Conservation (phyloP, 2,329 filamentous ascomycete genomes). For the Neurospora sp. region DNA sequence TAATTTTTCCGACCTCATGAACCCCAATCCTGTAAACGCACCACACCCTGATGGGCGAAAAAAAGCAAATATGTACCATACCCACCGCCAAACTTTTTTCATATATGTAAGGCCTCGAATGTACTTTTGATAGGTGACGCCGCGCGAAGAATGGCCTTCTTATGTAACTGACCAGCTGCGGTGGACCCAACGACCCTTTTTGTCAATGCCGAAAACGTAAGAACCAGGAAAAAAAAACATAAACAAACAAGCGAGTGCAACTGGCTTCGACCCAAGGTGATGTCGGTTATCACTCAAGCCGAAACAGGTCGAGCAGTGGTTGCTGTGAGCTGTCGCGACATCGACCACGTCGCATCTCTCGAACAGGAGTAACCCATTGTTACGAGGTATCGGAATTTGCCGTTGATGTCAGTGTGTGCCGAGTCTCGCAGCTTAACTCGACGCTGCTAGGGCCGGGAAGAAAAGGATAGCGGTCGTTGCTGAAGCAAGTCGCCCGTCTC, state of each 20-base stretch:
- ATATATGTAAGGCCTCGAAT: not conserved
- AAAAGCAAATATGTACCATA: slow-evolving; percentile 16
- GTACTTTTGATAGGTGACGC: not conserved
- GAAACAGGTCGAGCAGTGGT: not conserved
- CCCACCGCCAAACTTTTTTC: slow-evolving; percentile 14
- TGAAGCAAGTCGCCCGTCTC: not conserved
- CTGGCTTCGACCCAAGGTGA: not conserved
- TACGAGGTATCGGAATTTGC: not conserved
- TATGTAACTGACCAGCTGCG: not conserved
- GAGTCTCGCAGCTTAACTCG: not conserved
- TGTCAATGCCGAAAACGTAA: not conserved
- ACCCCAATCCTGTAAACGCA: slow-evolving; percentile 5
- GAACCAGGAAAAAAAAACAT: not conserved
- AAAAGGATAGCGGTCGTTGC: not conserved
- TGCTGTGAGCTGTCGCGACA: not conserved
- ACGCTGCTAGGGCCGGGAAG: not conserved
- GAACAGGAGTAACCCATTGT: not conserved
- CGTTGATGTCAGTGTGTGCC: not conserved
- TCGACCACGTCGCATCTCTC: not conserved
- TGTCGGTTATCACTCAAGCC: not conserved
- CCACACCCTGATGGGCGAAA: slow-evolving; percentile 3
- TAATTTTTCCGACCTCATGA: slow-evolving; percentile 14
- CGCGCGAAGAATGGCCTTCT: not conserved
- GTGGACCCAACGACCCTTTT: not conserved
- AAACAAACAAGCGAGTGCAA: not conserved